A percentile compares a stretch with the other conserved stretches of the same genome.
These are phyloP conservation scores for Tylopilus intermedius DNA, from an alignment of 768 basidiomycete genomes.

Conservation along the genomic window DNA sequence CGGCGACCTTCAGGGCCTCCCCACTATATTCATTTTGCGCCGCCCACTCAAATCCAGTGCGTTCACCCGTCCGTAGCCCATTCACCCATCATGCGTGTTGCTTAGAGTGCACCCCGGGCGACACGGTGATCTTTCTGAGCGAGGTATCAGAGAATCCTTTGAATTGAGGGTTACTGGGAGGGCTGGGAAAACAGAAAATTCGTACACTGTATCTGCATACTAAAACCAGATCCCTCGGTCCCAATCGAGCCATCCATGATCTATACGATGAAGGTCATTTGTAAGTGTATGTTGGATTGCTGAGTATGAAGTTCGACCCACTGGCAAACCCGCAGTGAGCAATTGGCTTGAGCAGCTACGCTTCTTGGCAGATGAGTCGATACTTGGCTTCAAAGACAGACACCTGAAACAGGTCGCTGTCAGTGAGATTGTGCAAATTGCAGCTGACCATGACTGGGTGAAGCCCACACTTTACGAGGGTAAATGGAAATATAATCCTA, in stretches of 20 bases:
- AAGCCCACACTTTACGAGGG: constrained; percentile 48
- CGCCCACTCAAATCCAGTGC: too few species aligned
- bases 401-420: constrained; percentile 32
- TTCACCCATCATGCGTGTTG: neutral
- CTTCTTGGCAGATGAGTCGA: constrained; percentile 32
- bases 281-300: constrained; percentile 22
- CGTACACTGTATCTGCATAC: constrained; percentile 40
- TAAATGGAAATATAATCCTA: constrained; percentile 43
- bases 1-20: too few species aligned
- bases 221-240: constrained; percentile 38
- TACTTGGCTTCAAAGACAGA: neutral
- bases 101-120: constrained; percentile 7
- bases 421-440: constrained; percentile 43
- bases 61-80: too few species aligned
- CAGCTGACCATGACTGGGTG: constrained; percentile 42
- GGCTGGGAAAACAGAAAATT: constrained; percentile 12
- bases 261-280: constrained; percentile 51
- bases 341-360: constrained; percentile 17
- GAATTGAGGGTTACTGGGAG: constrained; percentile 5
- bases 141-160: constrained; percentile 10
- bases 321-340: constrained; percentile 2
- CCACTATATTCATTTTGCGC: too few species aligned
- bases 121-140: constrained; percentile 7
- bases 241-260: constrained; percentile 43
- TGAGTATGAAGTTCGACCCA: neutral